Conservation (phyloP, 129 eudicot genomes). For the Gnaphalium uliginosum region DNA sequence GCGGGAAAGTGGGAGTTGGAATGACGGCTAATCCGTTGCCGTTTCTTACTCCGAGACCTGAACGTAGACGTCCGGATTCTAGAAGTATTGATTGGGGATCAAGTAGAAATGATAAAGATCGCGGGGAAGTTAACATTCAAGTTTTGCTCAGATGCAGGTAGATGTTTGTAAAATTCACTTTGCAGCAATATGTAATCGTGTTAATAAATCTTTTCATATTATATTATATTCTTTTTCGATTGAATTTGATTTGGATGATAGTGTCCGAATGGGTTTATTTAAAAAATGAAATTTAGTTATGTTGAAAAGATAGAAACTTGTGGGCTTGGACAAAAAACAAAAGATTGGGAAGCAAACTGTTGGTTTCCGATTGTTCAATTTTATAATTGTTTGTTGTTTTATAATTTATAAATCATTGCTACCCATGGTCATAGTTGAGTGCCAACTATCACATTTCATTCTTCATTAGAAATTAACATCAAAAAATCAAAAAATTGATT, state of each 20-base stretch:
- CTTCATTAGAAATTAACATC: not conserved
- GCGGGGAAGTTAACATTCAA: conserved; percentile 76
- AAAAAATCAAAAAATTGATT: not conserved
- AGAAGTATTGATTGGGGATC: conserved; percentile 63
- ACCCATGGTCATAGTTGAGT: too few species aligned
- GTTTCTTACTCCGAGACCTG: conserved; percentile 83
- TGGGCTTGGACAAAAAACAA: too few species aligned
- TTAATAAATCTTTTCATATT: not conserved
- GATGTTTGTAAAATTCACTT: not conserved
- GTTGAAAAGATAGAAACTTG: too few species aligned
- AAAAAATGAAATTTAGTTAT: not conserved
- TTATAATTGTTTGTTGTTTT: too few species aligned
- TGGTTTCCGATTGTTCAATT: too few species aligned
- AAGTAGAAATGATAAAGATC: conserved; percentile 44
- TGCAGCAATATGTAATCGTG: too few species aligned
- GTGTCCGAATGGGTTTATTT: not conserved
- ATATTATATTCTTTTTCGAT: not conserved
- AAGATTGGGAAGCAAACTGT: too few species aligned
- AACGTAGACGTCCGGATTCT: conserved; percentile 56
- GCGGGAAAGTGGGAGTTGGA: conserved; percentile 61
- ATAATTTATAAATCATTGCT: too few species aligned
- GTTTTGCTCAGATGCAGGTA: conserved; percentile 92
- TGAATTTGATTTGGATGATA: not conserved
- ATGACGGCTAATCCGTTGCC: conserved; percentile 79
- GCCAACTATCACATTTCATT: not conserved